These are phyloP conservation scores for Macrocystidia cucumis DNA, from an alignment of 1,284 basidiomycete genomes.

Conservation along the genomic window DNA sequence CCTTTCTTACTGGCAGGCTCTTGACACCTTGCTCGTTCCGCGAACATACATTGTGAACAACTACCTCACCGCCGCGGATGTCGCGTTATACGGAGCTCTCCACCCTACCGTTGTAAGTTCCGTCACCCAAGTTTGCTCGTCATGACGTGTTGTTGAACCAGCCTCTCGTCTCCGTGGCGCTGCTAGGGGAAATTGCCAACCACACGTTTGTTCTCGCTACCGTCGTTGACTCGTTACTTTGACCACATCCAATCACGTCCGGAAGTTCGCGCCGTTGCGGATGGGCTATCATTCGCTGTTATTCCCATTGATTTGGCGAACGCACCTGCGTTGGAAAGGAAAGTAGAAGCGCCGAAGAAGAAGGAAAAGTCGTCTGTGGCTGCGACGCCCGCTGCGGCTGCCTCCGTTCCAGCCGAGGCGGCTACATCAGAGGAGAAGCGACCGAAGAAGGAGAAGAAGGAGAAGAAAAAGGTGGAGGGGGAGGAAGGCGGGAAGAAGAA, in stretches of 20 bases:
- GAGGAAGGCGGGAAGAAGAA: slow-evolving; percentile 33
- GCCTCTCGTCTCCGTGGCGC: background rate
- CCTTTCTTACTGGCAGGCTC: slow-evolving; percentile 36
- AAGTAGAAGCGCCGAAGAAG: slow-evolving; percentile 69
- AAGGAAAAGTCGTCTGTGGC: slow-evolving; percentile 52
- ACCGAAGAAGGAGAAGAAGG: slow-evolving; percentile 29
- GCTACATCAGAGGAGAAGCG: background rate
- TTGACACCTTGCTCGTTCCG: slow-evolving; percentile 68
- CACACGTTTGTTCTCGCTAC: slow-evolving; percentile 64
- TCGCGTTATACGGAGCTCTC: slow-evolving; percentile 77
- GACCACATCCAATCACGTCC: slow-evolving; percentile 81
- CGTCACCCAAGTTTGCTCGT: background rate
- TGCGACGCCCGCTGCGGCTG: slow-evolving; percentile 17
- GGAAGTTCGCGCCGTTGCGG: slow-evolving; percentile 48
- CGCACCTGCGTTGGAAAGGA: slow-evolving; percentile 69
- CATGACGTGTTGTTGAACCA: background rate
- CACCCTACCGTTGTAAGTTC: slow-evolving; percentile 74
- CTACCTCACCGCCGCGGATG: slow-evolving; percentile 81
- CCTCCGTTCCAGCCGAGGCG: slow-evolving; percentile 10
- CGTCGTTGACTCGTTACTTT: slow-evolving; percentile 87
- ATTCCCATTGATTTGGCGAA: slow-evolving; percentile 70
- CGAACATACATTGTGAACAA: slow-evolving; percentile 80
- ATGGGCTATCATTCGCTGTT: slow-evolving; percentile 45
- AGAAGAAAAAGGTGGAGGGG: slow-evolving; percentile 43
- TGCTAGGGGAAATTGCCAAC: slow-evolving; percentile 65